Conservation (phyloP, 768 basidiomycete species). For the Cyclocybe aegerita region DNA sequence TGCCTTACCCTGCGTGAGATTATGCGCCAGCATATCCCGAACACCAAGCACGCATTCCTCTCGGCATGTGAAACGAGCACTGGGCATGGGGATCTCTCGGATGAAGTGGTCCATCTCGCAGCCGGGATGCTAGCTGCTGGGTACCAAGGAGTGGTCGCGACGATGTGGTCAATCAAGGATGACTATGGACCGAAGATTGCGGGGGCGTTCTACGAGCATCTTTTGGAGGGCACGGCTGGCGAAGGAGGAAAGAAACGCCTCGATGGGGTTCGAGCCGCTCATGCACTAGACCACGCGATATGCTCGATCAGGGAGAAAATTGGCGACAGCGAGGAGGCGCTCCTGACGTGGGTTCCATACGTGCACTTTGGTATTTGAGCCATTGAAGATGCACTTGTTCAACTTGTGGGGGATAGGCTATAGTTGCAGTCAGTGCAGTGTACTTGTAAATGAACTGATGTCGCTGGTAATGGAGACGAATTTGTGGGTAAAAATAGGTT, state of each 20-base stretch:
- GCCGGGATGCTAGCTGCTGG: slow-evolving; percentile 34
- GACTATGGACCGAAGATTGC: slow-evolving; percentile 27
- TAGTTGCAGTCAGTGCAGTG: too few relatives aligned
- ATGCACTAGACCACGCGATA: slow-evolving; percentile 17
- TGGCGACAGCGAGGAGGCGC: slow-evolving; percentile 2
- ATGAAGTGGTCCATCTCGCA: slow-evolving; percentile 37
- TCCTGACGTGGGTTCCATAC: slow-evolving; percentile 17
- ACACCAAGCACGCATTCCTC: slow-evolving; percentile 32
- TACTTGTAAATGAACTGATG: too few relatives aligned
- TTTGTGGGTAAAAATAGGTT: too few relatives aligned
- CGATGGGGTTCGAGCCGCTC: slow-evolving; percentile 9
- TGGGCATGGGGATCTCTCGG: slow-evolving; percentile 21
- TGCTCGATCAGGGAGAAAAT: slow-evolving; percentile 7
- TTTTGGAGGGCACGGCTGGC: slow-evolving; percentile 5
- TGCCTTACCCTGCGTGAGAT: slow-evolving; percentile 11
- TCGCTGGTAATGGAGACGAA: too few relatives aligned
- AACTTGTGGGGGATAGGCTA: too few relatives aligned
- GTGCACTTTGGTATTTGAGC: slow-evolving; percentile 16
- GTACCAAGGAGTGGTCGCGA: slow-evolving; percentile 29
- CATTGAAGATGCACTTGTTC: too few relatives aligned
- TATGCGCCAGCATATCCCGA: slow-evolving; percentile 6
- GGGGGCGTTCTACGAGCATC: slow-evolving; percentile 23
- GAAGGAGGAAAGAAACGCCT: background rate
- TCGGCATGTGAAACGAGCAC: slow-evolving; percentile 40
- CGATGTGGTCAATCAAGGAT: slow-evolving; percentile 39